A percentile compares a stretch with the other conserved stretches of the same genome.
Evolutionary conservation across 2,329 filamentous ascomycete species (phyloP).

Genomic region (Fusarium lyarnte): DNA sequence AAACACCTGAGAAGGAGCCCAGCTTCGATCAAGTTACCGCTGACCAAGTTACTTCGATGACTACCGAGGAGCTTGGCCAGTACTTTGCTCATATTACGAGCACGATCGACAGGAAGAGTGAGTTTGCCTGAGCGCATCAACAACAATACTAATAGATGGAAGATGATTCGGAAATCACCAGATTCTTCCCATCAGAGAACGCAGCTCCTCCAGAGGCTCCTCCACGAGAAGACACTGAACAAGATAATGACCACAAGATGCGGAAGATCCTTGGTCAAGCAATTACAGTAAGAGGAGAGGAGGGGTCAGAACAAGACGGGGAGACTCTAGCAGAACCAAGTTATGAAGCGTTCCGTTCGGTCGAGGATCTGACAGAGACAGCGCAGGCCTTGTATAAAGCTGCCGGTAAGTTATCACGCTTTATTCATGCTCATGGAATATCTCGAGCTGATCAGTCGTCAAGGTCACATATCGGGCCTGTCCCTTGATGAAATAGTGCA

Average conservation of each 20-base stretch:
- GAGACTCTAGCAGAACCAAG: not conserved
- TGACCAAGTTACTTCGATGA: conserved; percentile 70
- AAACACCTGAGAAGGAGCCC: conserved; percentile 14
- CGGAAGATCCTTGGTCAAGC: conserved; percentile 36
- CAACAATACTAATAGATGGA: conserved; percentile 8
- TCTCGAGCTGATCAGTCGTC: conserved; percentile 14
- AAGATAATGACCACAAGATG: conserved; percentile 39
- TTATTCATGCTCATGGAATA: not conserved
- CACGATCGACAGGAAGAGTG: conserved; percentile 48
- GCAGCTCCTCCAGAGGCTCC: conserved; percentile 23
- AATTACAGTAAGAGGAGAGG: conserved; percentile 15
- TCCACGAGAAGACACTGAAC: conserved; percentile 37
- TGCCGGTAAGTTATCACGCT: conserved; percentile 42
- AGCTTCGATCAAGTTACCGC: conserved; percentile 66
- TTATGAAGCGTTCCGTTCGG: conserved; percentile 47
- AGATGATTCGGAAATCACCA: conserved; percentile 45
- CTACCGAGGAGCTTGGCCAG: conserved; percentile 67
- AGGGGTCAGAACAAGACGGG: conserved; percentile 1
- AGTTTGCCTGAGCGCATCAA: not conserved
- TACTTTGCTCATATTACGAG: conserved; percentile 64
- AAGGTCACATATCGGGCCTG: conserved; percentile 48
- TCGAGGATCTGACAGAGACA: conserved; percentile 45
- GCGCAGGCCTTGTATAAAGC: conserved; percentile 48
- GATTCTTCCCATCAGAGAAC: conserved; percentile 50
- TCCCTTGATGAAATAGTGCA: conserved; percentile 48